Evolutionary conservation across 2,329 filamentous ascomycete species (phyloP).

Genomic region (Trichoderma sp.): DNA sequence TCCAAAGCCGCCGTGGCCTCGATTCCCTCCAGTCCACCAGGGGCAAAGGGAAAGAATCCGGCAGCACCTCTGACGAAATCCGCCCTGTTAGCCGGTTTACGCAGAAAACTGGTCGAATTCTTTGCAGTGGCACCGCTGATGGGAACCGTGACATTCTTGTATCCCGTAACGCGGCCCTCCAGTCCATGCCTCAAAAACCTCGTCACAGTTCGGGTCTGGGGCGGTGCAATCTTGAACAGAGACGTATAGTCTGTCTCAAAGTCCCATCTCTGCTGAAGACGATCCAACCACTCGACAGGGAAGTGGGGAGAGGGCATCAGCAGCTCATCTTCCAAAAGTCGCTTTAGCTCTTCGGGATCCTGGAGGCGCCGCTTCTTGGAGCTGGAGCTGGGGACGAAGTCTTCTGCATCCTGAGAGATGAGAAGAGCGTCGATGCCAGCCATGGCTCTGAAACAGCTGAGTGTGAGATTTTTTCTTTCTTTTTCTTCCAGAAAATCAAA

Average conservation of each 20-base stretch:
- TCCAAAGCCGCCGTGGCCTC: slow-evolving; percentile 84
- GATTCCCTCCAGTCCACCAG: slow-evolving; percentile 83
- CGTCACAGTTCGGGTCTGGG: slow-evolving; percentile 92
- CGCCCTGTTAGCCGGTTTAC: slow-evolving; percentile 81
- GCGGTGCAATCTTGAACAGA: slow-evolving; percentile 83
- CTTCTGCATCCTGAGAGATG: slow-evolving; percentile 32
- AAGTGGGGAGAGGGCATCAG: slow-evolving; percentile 79
- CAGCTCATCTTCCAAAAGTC: slow-evolving; percentile 73
- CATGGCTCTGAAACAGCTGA: slow-evolving; percentile 29
- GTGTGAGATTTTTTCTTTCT: neutral
- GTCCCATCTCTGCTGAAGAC: slow-evolving; percentile 88
- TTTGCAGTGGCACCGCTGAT: slow-evolving; percentile 89
- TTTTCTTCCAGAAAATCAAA: neutral
- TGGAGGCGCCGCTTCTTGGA: slow-evolving; percentile 31
- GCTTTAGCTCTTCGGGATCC: slow-evolving; percentile 65
- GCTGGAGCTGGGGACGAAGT: slow-evolving; percentile 25
- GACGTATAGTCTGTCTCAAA: slow-evolving; percentile 76
- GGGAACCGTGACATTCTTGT: slow-evolving; percentile 90
- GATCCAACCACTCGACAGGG: slow-evolving; percentile 82
- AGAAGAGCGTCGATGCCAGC: slow-evolving; percentile 41
- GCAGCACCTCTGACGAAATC: slow-evolving; percentile 93
- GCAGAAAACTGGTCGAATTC: slow-evolving; percentile 85
- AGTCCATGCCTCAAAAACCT: slow-evolving; percentile 89
- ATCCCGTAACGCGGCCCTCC: slow-evolving; percentile 89
- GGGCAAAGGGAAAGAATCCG: slow-evolving; percentile 92